A percentile compares a stretch with the other conserved stretches of the same genome.
Evolutionary conservation across 2,329 filamentous ascomycete genomes (phyloP).

Genomic region (Daldinia sp.): DNA sequence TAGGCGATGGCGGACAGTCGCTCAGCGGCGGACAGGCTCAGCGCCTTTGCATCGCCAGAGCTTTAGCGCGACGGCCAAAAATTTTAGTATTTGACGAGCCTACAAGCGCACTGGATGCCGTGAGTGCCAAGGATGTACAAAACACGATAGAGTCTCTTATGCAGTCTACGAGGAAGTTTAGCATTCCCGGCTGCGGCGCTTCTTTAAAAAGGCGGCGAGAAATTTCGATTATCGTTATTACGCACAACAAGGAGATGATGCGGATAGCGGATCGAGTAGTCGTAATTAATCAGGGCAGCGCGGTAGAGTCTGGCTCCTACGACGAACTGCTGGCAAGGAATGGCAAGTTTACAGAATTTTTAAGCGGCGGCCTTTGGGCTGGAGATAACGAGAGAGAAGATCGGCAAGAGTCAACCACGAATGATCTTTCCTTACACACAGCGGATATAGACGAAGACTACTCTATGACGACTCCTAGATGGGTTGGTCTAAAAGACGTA

Average conservation of each 20-base stretch:
- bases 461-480: slow-evolving; percentile 29
- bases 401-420: not conserved
- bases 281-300: slow-evolving; percentile 72
- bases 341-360: slow-evolving; percentile 58
- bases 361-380: slow-evolving; percentile 39
- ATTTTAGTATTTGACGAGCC: slow-evolving; percentile 88
- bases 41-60: slow-evolving; percentile 80
- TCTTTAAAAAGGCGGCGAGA: not conserved
- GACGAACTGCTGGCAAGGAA: slow-evolving; percentile 60
- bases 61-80: slow-evolving; percentile 73
- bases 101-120: slow-evolving; percentile 79
- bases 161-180: slow-evolving; percentile 25
- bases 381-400: slow-evolving; percentile 2
- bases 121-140: slow-evolving; percentile 70
- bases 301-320: slow-evolving; percentile 74
- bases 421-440: slow-evolving; percentile 36
- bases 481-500: slow-evolving; percentile 34
- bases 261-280: slow-evolving; percentile 75
- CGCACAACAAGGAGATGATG: slow-evolving; percentile 89
- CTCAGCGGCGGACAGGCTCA: slow-evolving; percentile 87
- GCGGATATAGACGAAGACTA: not conserved
- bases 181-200: slow-evolving; percentile 8
- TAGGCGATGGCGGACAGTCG: slow-evolving; percentile 78
- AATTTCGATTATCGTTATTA: slow-evolving; percentile 81
- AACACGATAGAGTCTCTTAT: slow-evolving; percentile 67